Evolutionary conservation across 306 rosid genomes (phyloP), one percentile per base, ranked within the genome.

Genomic region (Vigna angularis): DNA sequence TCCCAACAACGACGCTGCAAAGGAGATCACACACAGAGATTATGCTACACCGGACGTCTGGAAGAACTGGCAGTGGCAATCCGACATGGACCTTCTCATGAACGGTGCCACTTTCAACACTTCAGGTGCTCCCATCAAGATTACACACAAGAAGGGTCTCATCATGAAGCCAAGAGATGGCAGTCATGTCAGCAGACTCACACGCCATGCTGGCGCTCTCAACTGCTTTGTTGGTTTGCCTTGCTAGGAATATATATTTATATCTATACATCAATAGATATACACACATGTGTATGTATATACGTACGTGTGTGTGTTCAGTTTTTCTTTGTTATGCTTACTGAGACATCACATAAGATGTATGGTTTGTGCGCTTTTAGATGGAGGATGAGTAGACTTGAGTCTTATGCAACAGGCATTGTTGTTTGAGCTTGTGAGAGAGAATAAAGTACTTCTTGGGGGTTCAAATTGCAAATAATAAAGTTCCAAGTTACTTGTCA

Each of bases 1-100:
- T n/a, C 93, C 97, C 3, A 78, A 81, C 1, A 81, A 91, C 52
- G 18, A 1, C 0, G 86, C 87, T 1, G 86, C 92, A 0, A 88
- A 83, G 75, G 77, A 84, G 70, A 83, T 90, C 53, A 93, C 97
- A 2, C 83, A 79, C 34, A 71, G 83, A 32, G 65, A 20, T 42
- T 61, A 79, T 7, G 83, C 73, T 6, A 0, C 0, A 8, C 72
- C 66, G 0, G 38, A 8, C 0, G 78, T 38, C 10, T 79, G 83
- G 83, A 71, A n/a, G 24, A 62, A 62, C 11, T 79, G 83, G 83
- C 48, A 72, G 2, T 79, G 83, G 83, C 9, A 14, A 49, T 79
- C 83, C 2, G 83, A 79, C 0, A 50, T 50, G 73, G 83, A 79
- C 6, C 2, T 72, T 4, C 63, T 79, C 40, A 71, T 79, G 83